Evolutionary conservation across 495 filamentous ascomycete species (phyloP), one percentile per base, ranked within the genome.

Genomic region (Aspergillus bertholletiae): DNA sequence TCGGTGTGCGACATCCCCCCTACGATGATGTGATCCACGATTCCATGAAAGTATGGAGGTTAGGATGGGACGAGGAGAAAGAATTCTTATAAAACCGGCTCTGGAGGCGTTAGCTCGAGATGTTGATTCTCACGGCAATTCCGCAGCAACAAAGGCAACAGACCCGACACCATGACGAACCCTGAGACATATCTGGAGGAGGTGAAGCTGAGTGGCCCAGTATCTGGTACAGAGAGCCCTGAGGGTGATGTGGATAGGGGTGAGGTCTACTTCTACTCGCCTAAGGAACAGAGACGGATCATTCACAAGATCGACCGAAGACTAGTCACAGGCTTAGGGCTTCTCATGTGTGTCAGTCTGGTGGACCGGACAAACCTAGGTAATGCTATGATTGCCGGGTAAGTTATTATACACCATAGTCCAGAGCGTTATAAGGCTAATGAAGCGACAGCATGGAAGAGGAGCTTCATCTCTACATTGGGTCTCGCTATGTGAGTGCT

Each of bases 321-420:
- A 0, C 67, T 87, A 0, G 78, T 86, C 35, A 51, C 75, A 8
- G 84, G 76, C 9, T 65, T 79, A 22, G 84, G 83, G 7, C 62
- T 77, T 56, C 71, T 84, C 64, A 85, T 85, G 65, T 81, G 76
- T 60, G 70, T 83, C 60, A 75, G 66, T 35, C 55, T 86, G 54
- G 80, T 86, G 76, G 83, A 86, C 59, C 66, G 84, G 1, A 84
- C 80, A 21, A 87, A 87, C 64, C 59, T 85, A 56, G 69, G 72
- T 30, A 69, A 68, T 15, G 83, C 84, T 44, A 69, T 69, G 32
- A 79, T 86, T 57, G 80, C 80, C 26, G 82, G 52, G 52, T 48
- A 40, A 34, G 40, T 37, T 13, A 20, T 37, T 24, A 15, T 8
- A 7, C 7, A 23, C 6, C 21, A 7, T 8, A 13, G 7, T 17